These are phyloP conservation scores for Xylaria bambusicola DNA, from an alignment of 495 filamentous ascomycete genomes.

Conservation along the genomic window DNA sequence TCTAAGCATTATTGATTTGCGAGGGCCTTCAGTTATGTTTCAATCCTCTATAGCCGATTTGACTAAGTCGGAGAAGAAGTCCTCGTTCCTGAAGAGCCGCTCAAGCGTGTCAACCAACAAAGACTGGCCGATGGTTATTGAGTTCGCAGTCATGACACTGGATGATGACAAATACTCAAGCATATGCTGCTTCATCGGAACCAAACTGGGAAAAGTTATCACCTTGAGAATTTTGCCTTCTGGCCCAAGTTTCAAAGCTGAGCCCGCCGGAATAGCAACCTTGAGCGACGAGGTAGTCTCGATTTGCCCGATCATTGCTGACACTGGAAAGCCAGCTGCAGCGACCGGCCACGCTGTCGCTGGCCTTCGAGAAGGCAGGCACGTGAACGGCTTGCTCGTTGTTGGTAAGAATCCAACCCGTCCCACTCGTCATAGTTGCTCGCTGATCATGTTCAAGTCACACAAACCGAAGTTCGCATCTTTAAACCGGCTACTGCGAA, in stretches of 20 bases:
- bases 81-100: conserved; percentile 59
- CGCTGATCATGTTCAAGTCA: conserved; percentile 49
- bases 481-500: conserved; percentile 84
- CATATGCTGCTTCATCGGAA: conserved; percentile 90
- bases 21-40: conserved; percentile 88
- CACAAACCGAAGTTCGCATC: conserved; percentile 72
- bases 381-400: conserved; percentile 69
- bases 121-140: conserved; percentile 76
- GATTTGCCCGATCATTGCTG: conserved; percentile 75
- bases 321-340: conserved; percentile 70
- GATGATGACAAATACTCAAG: conserved; percentile 94
- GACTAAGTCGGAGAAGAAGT: conserved; percentile 66
- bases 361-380: conserved; percentile 66
- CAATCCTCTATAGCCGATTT: conserved; percentile 67
- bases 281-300: conserved; percentile 73
- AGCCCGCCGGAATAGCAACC: conserved; percentile 64
- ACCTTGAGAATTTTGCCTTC: conserved; percentile 89
- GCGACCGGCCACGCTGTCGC: conserved; percentile 74
- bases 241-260: conserved; percentile 69
- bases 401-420: conserved; percentile 43
- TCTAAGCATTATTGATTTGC: conserved; percentile 77
- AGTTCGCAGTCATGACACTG: conserved; percentile 91
- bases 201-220: conserved; percentile 74
- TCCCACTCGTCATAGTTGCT: neutral
- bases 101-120: conserved; percentile 46